phyloP scores from a whole-genome alignment of 768 basidiomycete genomes.

The Agrocybe pediades region DNA sequence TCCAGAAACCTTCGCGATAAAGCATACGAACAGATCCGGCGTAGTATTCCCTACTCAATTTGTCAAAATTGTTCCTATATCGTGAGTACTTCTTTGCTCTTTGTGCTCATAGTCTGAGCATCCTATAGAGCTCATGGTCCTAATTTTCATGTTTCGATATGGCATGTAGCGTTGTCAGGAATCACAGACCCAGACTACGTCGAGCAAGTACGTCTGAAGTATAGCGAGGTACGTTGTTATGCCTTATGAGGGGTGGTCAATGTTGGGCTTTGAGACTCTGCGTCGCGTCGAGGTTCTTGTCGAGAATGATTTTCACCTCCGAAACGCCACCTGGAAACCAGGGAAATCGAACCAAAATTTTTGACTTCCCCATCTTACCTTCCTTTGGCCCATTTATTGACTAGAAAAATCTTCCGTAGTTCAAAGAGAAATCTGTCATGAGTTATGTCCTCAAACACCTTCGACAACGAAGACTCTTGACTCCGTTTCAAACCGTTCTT shows the following conservation, averaged over 20 bases:
- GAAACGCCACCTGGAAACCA: no score
- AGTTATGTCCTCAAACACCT: constrained; percentile 76
- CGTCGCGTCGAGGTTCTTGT: no score
- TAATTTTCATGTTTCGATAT: constrained; percentile 79
- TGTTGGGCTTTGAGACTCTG: no score
- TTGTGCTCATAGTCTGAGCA: neutral
- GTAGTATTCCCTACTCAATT: constrained; percentile 65
- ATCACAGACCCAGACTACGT: constrained; percentile 58
- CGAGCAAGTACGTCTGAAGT: constrained; percentile 48
- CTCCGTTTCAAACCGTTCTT: constrained; percentile 63
- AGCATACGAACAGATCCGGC: constrained; percentile 56
- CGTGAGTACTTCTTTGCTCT: constrained; percentile 45
- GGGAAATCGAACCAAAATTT: no score
- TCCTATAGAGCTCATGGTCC: constrained; percentile 62
- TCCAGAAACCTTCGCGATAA: constrained; percentile 65
- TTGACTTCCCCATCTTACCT: neutral
- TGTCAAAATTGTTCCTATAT: constrained; percentile 75
- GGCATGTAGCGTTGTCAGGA: constrained; percentile 69
- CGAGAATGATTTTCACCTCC: no score
- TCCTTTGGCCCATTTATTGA: constrained; percentile 3
- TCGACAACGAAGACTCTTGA: constrained; percentile 70
- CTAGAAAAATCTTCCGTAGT: constrained; percentile 39
- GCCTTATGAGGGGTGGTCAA: no score
- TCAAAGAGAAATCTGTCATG: constrained; percentile 64
- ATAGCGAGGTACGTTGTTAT: constrained; percentile 83